Evolutionary conservation across 768 basidiomycete species (phyloP).

Genomic region (Serendipita indica): DNA sequence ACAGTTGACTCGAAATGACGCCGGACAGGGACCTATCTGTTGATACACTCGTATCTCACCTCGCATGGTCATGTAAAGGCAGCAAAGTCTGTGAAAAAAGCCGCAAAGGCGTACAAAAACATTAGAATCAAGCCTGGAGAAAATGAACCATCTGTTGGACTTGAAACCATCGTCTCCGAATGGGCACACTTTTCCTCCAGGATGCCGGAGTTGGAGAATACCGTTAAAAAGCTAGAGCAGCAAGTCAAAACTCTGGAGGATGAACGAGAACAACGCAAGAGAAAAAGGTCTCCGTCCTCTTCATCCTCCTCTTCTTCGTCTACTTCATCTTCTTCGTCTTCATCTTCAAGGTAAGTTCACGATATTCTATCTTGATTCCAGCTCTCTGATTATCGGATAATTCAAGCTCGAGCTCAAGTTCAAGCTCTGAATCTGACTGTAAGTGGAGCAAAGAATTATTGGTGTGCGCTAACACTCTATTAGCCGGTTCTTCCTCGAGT

Average conservation of each 20-base stretch:
- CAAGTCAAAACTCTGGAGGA: neutral
- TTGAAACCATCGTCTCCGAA: slow-evolving; percentile 44
- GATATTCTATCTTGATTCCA: neutral
- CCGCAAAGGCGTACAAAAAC: slow-evolving; percentile 32
- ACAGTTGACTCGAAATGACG: neutral
- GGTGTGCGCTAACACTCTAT: too few species aligned
- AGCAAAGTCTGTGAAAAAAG: slow-evolving; percentile 59
- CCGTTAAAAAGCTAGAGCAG: neutral
- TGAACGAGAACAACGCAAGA: neutral
- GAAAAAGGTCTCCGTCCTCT: neutral
- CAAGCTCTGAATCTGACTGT: slow-evolving; percentile 17
- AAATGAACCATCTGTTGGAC: neutral
- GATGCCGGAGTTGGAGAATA: neutral
- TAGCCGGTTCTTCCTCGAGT: neutral
- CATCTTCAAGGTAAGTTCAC: neutral
- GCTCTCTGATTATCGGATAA: neutral
- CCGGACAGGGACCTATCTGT: slow-evolving; percentile 49
- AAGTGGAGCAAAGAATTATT: neutral
- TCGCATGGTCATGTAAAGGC: slow-evolving; percentile 53
- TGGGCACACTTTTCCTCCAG: slow-evolving; percentile 35
- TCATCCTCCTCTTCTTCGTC: too few species aligned
- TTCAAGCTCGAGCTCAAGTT: too few species aligned
- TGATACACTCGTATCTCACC: slow-evolving; percentile 59
- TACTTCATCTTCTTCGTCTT: neutral
- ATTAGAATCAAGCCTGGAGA: slow-evolving; percentile 3